Evolutionary conservation across 192 early-diverging fungal genomes (phyloP), one percentile per base, ranked within the genome.

Genomic region (Podila horticola): DNA sequence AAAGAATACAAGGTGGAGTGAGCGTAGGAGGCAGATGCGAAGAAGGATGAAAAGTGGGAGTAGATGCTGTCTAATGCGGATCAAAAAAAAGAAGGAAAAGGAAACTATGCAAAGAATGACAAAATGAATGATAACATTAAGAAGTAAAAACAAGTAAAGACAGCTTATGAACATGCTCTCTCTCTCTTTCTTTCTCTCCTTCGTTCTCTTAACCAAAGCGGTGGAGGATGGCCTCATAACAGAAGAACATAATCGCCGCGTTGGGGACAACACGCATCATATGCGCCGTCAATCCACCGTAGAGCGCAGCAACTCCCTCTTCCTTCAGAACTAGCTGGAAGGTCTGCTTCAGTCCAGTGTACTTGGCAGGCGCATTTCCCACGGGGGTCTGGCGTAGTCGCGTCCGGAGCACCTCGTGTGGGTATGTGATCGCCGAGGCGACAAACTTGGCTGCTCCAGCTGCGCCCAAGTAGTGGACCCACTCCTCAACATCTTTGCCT

Each of bases 281-380:
- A 85, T 98, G 97, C 3, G 96, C 94, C 17, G 95, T 93, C 89
- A 99, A 89, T n/a, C 97, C 97, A 58, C 96, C 95, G 71, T 99
- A 99, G 24, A 99, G 82, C 3, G 94, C 95, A 19, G 84, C 84
- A 8, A 95, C 38, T 51, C 97, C 97, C 79, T 99, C 97, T 67
- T 97, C 94, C 62, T 73, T 81, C 28, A 81, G 71, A 0, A 81
- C 58, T 22, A 73, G 45, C 62, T 81, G 77, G 71, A 81, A 81
- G 34, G 77, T 81, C 66, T 81, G 71, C 67, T 73, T 82, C 55
- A 99, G 72, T 9, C 96, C 95, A 19, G 75, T 92, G 74, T 97
- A 98, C 82, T 95, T 95, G 19, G 75, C 73, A 2, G 85, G 66
- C 34, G 92, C 94, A 63, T 88, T 82, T 38, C 87, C 90, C 4